Base-by-base conservation (phyloP, 2,329 filamentous ascomycete genomes). In the Neofusicoccum umdonicola region DNA sequence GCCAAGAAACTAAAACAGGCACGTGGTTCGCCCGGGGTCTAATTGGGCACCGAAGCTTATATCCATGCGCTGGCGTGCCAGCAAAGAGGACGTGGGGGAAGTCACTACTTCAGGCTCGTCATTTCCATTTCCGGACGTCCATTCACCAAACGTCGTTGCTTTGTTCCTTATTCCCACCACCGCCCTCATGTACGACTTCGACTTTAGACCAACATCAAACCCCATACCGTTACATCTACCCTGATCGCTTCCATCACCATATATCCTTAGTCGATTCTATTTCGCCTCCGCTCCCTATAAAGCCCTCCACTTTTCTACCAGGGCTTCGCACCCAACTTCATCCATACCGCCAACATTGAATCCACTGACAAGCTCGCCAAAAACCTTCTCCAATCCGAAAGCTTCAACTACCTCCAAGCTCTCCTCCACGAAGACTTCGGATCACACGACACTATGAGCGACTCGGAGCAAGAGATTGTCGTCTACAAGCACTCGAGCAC, bases 401-500 rank as follows among this genome's bases (percentile, higher is more conserved):
- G 27, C 15, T 47, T 47, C 31, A 6, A 19, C n/a, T 60, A 47
- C 41, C 37, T 37, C 34, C n/a, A 34, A 35, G 4, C 3, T 5
- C 42, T 37, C n/a, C n/a, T 47, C 41, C 41, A 35, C n/a, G 15
- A 48, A n/a, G 4, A 13, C 6, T 1, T 44, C 2, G 8, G 13
- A 35, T 13, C 54, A 31, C 27, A 31, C 13, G 7, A 9, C 56
- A 15, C 27, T 7, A 48, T 60, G 56, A 47, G 27, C 31, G 27
- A 19, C n/a, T 13, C 31, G 11, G 37, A 39, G 11, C 41, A 60
- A 42, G 56, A 60, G 9, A 19, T 60, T 15, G n/a, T 60, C 42
- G 56, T 60, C 4, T 60, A 60, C 56, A 60, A 22, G 31, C 56
- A 60, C 27, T 60, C 56, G 41, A 60, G 42, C 56, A 27, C 17